Conservation (phyloP, 2,329 filamentous ascomycete genomes). For the Calcarisporium arbuscula region DNA sequence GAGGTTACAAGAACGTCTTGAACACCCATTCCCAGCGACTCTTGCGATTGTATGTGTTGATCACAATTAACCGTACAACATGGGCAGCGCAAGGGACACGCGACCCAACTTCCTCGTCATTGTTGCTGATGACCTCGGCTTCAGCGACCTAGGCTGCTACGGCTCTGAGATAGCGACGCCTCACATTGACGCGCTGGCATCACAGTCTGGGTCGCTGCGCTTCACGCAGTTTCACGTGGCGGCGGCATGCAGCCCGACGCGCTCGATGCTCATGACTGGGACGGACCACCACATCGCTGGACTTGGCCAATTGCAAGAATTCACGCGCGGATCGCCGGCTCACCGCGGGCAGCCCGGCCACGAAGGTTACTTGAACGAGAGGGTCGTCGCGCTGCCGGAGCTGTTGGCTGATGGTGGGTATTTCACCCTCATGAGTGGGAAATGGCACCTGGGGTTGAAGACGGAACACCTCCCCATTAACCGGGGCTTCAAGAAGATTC, state of each 20-base stretch:
- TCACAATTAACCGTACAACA: background rate
- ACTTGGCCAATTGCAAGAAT: slow-evolving; percentile 53
- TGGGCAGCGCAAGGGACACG: too few species aligned
- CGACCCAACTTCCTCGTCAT: slow-evolving; percentile 29
- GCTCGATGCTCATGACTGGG: slow-evolving; percentile 58
- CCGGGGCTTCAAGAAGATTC: slow-evolving; percentile 52
- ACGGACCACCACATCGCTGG: slow-evolving; percentile 52
- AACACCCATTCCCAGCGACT: too few species aligned
- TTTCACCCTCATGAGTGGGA: slow-evolving; percentile 54
- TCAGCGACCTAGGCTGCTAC: slow-evolving; percentile 23
- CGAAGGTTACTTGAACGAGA: slow-evolving; percentile 57
- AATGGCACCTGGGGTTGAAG: slow-evolving; percentile 57
- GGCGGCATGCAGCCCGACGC: slow-evolving; percentile 57
- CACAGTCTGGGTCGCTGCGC: slow-evolving; percentile 39
- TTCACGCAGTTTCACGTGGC: slow-evolving; percentile 62
- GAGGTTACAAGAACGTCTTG: too few species aligned
- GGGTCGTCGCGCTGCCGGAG: slow-evolving; percentile 52
- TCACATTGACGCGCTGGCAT: slow-evolving; percentile 26
- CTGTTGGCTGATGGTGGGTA: slow-evolving; percentile 53
- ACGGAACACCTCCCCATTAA: slow-evolving; percentile 48
- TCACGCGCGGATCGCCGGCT: slow-evolving; percentile 23
- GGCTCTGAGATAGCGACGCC: slow-evolving; percentile 27
- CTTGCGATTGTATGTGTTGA: too few species aligned
- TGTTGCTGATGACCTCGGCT: slow-evolving; percentile 28
- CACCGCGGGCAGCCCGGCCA: slow-evolving; percentile 55